Base-by-base conservation (phyloP, 176 grass and related monocot species). In the Rhynchospora tenuis region DNA sequence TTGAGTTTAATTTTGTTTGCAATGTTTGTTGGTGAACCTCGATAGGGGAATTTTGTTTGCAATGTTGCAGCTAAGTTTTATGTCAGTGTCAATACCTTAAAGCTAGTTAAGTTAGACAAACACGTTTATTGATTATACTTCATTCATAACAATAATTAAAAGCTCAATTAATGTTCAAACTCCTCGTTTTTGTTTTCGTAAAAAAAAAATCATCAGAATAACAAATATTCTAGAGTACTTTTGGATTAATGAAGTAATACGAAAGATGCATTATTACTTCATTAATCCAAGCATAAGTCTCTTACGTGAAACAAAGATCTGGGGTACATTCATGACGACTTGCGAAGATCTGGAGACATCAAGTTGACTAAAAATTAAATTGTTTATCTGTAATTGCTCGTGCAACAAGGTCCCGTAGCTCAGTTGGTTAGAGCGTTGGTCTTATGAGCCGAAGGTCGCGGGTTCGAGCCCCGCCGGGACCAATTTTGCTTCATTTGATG, bases 401-500 rank as follows among this genome's bases (percentile, higher is more conserved):
- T 47, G 7, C 13, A 0, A 0, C 1, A 29, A 9, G 85, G 85
- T 91, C 93, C 89, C 88, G 90, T 93, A 95, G 92, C 95, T 98
- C 87, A 94, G 95, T 98, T 67, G 92, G 92, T 95, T 93, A 95
- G 91, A 93, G 92, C 92, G 95, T 98, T 98, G 95, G 87, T 94
- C 89, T 98, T 98, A 94, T 89, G 89, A 95, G 91, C 89, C 91
- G 91, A 95, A 98, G 89, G 92, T 93, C 95, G 92, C 90, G 91
- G 89, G 96, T 95, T 95, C 91, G 89, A 95, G 91, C 93, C 93
- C 88, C 93, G 96, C 96, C 86, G 93, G 93, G 93, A 95, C 87
- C 92, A 90, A 29, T 64, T 9, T 45, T 59, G 31, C n/a, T 77
- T 50, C 2, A 66, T 17, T 27, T 15, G 6, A 66, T n/a, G n/a